Evolutionary conservation across 2,329 filamentous ascomycete species (phyloP).

Genomic region (Metarhizium rileyi): DNA sequence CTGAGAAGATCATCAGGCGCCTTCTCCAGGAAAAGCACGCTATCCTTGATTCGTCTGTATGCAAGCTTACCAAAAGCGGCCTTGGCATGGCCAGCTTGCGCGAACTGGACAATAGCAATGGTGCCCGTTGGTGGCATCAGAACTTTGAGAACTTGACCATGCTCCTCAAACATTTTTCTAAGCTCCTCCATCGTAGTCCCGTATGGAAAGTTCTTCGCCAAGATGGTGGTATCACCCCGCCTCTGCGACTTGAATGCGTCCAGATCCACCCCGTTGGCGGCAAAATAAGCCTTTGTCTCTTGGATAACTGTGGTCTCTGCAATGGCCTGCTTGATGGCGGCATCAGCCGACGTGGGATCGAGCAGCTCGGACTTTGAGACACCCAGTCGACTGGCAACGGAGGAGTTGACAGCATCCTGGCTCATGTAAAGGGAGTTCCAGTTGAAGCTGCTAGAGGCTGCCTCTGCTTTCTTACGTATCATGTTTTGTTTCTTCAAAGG

Average conservation of each 20-base stretch:
- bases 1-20: constrained; percentile 74
- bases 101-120: constrained; percentile 87
- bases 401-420: constrained; percentile 87
- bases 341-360: constrained; percentile 91
- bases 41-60: constrained; percentile 85
- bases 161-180: constrained; percentile 72
- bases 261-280: constrained; percentile 78
- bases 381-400: constrained; percentile 75
- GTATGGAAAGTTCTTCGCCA: constrained; percentile 92
- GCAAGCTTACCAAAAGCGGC: constrained; percentile 76
- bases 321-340: constrained; percentile 91
- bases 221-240: constrained; percentile 75
- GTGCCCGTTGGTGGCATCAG: constrained; percentile 89
- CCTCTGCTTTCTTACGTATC: constrained; percentile 75
- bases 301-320: constrained; percentile 94
- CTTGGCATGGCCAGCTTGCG: constrained; percentile 67
- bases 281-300: constrained; percentile 89
- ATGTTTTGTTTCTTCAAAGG: constrained; percentile 91
- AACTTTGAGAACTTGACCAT: constrained; percentile 69
- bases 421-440: constrained; percentile 99
- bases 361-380: constrained; percentile 85
- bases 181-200: constrained; percentile 73
- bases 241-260: constrained; percentile 80
- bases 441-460: constrained; percentile 71
- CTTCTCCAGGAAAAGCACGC: constrained; percentile 86